These are phyloP conservation scores for Geotrichum candidum DNA, from an alignment of 1,139 yeast genomes.

Conservation along the genomic window DNA sequence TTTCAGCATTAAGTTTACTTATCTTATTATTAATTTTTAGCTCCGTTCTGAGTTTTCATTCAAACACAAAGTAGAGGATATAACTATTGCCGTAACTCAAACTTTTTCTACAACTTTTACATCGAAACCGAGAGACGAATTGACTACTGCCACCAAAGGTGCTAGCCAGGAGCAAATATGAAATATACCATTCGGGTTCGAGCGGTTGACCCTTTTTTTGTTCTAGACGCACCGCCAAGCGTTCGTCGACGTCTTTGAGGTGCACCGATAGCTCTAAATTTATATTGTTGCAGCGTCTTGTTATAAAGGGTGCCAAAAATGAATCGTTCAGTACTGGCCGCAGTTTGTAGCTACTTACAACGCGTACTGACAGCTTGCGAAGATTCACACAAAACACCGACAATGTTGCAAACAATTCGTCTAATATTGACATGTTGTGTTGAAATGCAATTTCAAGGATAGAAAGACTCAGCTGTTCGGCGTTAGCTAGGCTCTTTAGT, in stretches of 20 bases:
- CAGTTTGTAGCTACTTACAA: background rate
- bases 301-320: background rate
- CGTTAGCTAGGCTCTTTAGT: background rate
- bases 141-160: background rate
- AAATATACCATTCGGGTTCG: background rate
- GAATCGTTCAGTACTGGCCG: background rate
- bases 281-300: background rate
- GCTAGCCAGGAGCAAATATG: background rate
- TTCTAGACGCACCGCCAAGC: background rate
- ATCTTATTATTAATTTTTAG: background rate
- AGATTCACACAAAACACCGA: background rate
- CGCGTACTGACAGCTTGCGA: background rate
- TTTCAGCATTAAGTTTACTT: too few relatives aligned
- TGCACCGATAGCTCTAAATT: background rate
- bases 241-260: background rate
- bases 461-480: background rate
- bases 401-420: background rate
- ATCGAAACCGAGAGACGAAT: background rate
- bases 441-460: background rate
- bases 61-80: background rate
- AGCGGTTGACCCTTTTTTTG: background rate
- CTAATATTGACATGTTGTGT: background rate
- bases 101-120: background rate
- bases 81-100: conserved; percentile 1
- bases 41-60: background rate